Evolutionary conservation across 345 rosid species (phyloP), one percentile per base, ranked within the genome.

Genomic region (Ceriops zippeliana): DNA sequence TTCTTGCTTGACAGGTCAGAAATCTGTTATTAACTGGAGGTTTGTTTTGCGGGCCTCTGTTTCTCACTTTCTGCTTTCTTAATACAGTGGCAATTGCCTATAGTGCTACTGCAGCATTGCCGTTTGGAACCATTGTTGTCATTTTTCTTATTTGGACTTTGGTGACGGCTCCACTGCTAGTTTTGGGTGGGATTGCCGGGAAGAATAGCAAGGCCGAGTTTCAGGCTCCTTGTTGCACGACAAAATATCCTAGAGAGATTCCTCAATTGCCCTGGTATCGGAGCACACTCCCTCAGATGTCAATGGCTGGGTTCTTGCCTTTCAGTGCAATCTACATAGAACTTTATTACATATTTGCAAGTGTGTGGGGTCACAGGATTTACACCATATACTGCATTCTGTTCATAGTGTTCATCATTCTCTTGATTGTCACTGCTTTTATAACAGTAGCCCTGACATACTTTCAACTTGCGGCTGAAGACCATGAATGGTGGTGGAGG

Each of bases 401-500:
- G 57, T 76, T 76, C 38, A 76, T 76, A 22, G 79, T 76, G 60
- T 76, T 76, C 72, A 71, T 76, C 47, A 76, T 76, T 62, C 79
- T 76, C 24, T 37, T 76, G 65, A 76, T 76, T 53, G 79, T 76
- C 63, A 76, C 75, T 34, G 75, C 79, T 32, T 76, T 76, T 31
- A 76, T 76, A 54, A 76, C 79, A n/a, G 79, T 76, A 64, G 75
- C 79, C 1, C 26, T 76, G 79, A 76, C 79, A 15, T 76, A 76
- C 53, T 76, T 76, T 65, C 75, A 76, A 76, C 75, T 76, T n/a
- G 79, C 79, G 51, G 79, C 79, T 21, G 79, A 76, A 67, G 79
- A 76, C 54, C 79, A 76, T 27, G 75, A 71, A 57, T 76, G 79
- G 75, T 76, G 79, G 79, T 76, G 79, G 79, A 76, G 79, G 79